These are phyloP conservation scores for Candida schatavii DNA, from an alignment of 805 yeast species.

Conservation along the genomic window DNA sequence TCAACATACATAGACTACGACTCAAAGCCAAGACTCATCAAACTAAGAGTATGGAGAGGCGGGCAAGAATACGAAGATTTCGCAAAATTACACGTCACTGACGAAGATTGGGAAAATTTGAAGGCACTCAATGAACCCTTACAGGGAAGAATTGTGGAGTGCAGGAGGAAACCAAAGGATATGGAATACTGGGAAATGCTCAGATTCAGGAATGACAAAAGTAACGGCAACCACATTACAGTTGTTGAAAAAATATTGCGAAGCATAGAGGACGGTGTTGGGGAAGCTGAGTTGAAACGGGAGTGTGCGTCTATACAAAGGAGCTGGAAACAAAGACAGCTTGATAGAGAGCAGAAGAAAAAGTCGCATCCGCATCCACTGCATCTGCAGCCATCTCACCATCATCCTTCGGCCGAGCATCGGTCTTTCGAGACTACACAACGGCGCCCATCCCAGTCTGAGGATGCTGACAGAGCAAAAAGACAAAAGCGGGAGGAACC, in stretches of 20 bases:
- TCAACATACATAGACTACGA: conserved; percentile 81
- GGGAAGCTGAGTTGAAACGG: conserved; percentile 67
- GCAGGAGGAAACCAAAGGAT: conserved; percentile 57
- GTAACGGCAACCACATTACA: conserved; percentile 77
- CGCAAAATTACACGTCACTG: conserved; percentile 58
- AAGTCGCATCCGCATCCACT: conserved; percentile 8
- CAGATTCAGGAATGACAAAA: conserved; percentile 90
- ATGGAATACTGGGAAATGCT: conserved; percentile 75
- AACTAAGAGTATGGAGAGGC: conserved; percentile 79
- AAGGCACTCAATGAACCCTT: conserved; percentile 74
- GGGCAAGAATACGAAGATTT: conserved; percentile 59
- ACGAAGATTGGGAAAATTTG: conserved; percentile 77
- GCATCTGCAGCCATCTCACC: conserved; percentile 8
- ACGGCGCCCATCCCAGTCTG: not conserved
- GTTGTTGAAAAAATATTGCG: conserved; percentile 81
- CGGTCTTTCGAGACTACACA: conserved; percentile 3
- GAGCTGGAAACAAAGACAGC: conserved; percentile 61
- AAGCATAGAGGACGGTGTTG: conserved; percentile 84
- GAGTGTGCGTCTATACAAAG: conserved; percentile 54
- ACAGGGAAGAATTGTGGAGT: conserved; percentile 86
- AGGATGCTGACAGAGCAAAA: not conserved
- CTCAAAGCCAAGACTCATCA: conserved; percentile 60
- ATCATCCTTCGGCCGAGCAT: conserved; percentile 3
- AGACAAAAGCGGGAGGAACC: conserved; percentile 7
- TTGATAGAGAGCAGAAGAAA: conserved; percentile 28